phyloP scores from a whole-genome alignment of 2,329 filamentous ascomycete genomes.

The Xylariaceae sp. region DNA sequence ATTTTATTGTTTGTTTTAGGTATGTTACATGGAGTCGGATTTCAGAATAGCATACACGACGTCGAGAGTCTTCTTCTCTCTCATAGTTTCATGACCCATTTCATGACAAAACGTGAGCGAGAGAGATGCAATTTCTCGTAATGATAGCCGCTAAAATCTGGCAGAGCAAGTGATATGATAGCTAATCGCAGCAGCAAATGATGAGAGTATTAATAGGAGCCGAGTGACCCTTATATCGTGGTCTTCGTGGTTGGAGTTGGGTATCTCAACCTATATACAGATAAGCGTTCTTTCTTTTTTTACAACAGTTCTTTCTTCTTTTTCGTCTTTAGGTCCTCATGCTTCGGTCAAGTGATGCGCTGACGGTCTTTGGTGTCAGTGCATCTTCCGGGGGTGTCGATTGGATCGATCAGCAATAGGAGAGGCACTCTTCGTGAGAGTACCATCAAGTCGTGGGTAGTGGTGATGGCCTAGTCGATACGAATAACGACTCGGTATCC shows the following conservation, averaged over 20 bases:
- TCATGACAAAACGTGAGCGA: too few relatives aligned
- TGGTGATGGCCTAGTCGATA: conserved; percentile 39
- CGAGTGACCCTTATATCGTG: background rate
- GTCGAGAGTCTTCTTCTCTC: too few relatives aligned
- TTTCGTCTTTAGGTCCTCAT: background rate
- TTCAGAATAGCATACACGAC: too few relatives aligned
- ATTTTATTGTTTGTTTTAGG: too few relatives aligned
- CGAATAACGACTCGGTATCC: conserved; percentile 64
- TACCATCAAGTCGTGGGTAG: background rate
- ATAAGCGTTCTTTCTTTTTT: conserved; percentile 6
- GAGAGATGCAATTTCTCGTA: too few relatives aligned
- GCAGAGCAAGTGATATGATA: background rate
- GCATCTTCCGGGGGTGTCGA: background rate
- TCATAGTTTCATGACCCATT: too few relatives aligned
- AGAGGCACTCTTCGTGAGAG: background rate
- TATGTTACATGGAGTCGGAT: too few relatives aligned
- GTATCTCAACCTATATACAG: conserved; percentile 20
- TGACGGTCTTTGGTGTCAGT: background rate
- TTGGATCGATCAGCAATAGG: background rate
- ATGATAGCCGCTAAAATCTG: background rate
- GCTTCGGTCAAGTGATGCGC: background rate
- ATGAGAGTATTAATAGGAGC: background rate
- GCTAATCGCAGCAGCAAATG: background rate
- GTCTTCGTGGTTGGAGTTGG: conserved; percentile 13
- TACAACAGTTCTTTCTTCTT: conserved; percentile 4